Evolutionary conservation across 176 grass and related monocot genomes (phyloP).

Genomic region (Ensete glaucum): DNA sequence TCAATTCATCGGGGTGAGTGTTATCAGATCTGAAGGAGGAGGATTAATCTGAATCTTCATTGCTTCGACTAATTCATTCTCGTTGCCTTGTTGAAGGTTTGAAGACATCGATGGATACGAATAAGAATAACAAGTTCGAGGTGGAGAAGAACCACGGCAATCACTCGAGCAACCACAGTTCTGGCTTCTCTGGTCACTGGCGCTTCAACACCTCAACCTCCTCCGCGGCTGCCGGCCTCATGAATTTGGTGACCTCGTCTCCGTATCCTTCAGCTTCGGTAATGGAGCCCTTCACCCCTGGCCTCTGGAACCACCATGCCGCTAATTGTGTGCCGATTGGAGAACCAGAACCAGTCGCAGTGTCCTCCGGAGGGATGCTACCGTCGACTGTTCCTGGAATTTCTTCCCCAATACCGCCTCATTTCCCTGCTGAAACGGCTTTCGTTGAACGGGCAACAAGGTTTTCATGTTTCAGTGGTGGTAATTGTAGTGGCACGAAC

Average conservation of each 20-base stretch:
- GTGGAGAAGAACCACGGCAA: slow-evolving; percentile 8
- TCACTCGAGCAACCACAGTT: too few relatives aligned
- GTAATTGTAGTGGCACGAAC: slow-evolving; percentile 4
- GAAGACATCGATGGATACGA: slow-evolving; percentile 1
- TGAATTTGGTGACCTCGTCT: background rate
- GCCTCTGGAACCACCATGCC: slow-evolving; percentile 7
- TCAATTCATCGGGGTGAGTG: too few relatives aligned
- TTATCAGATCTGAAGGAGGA: background rate
- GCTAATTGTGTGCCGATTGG: background rate
- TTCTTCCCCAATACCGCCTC: background rate
- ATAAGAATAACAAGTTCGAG: slow-evolving; percentile 2
- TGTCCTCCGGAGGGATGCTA: slow-evolving; percentile 4
- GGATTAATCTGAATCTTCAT: background rate
- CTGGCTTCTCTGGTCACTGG: slow-evolving; percentile 3
- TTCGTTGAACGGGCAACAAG: slow-evolving; percentile 13
- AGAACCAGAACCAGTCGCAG: slow-evolving; percentile 8
- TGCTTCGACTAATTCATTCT: background rate
- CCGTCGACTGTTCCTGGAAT: background rate
- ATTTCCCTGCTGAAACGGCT: slow-evolving; percentile 5
- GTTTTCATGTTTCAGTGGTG: slow-evolving; percentile 16
- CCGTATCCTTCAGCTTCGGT: background rate
- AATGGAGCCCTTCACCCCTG: background rate
- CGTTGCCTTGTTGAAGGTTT: background rate
- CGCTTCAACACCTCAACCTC: slow-evolving; percentile 3
- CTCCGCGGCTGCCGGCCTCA: background rate